Conservation (phyloP, 2,329 filamentous ascomycete genomes). For the Xylariaceae sp. region DNA sequence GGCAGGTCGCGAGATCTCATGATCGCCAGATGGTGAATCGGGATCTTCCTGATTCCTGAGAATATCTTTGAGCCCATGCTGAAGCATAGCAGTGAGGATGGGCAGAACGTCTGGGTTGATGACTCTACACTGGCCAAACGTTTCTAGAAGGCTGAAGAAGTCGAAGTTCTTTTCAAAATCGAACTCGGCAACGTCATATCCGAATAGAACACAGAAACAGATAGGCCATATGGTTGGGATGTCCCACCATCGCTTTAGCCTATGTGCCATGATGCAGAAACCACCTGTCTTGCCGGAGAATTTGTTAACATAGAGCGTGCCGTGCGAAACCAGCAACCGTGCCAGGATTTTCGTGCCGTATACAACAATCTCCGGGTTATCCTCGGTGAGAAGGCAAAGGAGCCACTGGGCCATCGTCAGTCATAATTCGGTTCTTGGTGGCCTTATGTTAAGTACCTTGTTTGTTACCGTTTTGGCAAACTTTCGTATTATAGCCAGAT, state of each 20-base stretch:
- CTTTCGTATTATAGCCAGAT: slow-evolving; percentile 67
- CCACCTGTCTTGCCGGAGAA: slow-evolving; percentile 82
- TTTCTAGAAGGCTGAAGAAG: slow-evolving; percentile 66
- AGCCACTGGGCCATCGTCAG: slow-evolving; percentile 64
- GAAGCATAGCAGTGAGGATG: slow-evolving; percentile 81
- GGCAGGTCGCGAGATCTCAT: slow-evolving; percentile 12
- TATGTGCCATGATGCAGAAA: slow-evolving; percentile 77
- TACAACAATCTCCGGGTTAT: slow-evolving; percentile 77
- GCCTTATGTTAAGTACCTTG: slow-evolving; percentile 56
- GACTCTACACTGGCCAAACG: slow-evolving; percentile 66
- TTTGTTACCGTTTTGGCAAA: slow-evolving; percentile 95
- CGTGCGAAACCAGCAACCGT: slow-evolving; percentile 77
- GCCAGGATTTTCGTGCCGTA: slow-evolving; percentile 79
- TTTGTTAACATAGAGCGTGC: slow-evolving; percentile 75
- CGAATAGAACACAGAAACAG: slow-evolving; percentile 85
- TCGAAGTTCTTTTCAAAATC: slow-evolving; percentile 72
- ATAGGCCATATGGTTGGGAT: slow-evolving; percentile 80
- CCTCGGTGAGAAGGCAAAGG: slow-evolving; percentile 82
- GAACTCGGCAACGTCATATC: slow-evolving; percentile 70
- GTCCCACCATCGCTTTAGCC: slow-evolving; percentile 85
- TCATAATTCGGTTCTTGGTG: slow-evolving; percentile 20
- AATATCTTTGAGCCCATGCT: slow-evolving; percentile 72
- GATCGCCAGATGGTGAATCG: slow-evolving; percentile 43
- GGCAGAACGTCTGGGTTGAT: slow-evolving; percentile 73
- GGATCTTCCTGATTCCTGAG: slow-evolving; percentile 58